phyloP scores from a whole-genome alignment of 352 stramenopile genomes.

The Phytophthora sansomeana region DNA sequence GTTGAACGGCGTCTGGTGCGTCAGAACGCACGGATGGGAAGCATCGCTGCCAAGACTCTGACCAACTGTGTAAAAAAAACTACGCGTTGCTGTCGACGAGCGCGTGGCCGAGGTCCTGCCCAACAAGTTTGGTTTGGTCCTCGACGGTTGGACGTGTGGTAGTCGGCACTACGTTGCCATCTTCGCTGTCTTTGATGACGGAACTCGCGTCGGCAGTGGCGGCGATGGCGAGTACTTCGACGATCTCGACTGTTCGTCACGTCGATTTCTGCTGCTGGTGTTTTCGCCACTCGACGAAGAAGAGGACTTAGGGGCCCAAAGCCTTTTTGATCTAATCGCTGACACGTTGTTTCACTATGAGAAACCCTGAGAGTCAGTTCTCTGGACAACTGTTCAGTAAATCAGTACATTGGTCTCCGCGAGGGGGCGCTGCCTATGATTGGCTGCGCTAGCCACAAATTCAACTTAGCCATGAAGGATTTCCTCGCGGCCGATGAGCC shows the following conservation, averaged over 20 bases:
- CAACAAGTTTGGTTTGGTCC: constrained; percentile 10
- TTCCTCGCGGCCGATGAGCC: constrained; percentile 11
- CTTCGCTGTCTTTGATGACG: background rate
- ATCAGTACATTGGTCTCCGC: constrained; percentile 19
- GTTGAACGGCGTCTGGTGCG: constrained; percentile 1
- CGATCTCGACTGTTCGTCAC: too few species aligned
- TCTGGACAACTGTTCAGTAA: constrained; percentile 27
- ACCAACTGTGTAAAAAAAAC: background rate
- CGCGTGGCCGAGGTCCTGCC: background rate
- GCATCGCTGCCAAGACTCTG: background rate
- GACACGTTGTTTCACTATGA: constrained; percentile 11
- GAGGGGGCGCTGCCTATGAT: constrained; percentile 16
- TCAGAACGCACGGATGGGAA: constrained; percentile 5
- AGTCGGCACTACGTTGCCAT: constrained; percentile 4
- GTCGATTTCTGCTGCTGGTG: too few species aligned
- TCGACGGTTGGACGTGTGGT: constrained; percentile 8
- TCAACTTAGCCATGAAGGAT: constrained; percentile 19
- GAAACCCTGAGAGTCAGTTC: constrained; percentile 13
- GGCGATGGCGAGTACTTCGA: too few species aligned
- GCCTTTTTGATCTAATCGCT: too few species aligned
- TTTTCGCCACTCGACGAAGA: too few species aligned
- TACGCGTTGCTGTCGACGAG: background rate
- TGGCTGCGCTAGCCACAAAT: constrained; percentile 25
- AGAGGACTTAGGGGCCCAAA: too few species aligned
- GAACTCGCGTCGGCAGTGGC: too few species aligned